Evolutionary conservation across 2,329 filamentous ascomycete species (phyloP).

Genomic region (Beauveria brongniartii): DNA sequence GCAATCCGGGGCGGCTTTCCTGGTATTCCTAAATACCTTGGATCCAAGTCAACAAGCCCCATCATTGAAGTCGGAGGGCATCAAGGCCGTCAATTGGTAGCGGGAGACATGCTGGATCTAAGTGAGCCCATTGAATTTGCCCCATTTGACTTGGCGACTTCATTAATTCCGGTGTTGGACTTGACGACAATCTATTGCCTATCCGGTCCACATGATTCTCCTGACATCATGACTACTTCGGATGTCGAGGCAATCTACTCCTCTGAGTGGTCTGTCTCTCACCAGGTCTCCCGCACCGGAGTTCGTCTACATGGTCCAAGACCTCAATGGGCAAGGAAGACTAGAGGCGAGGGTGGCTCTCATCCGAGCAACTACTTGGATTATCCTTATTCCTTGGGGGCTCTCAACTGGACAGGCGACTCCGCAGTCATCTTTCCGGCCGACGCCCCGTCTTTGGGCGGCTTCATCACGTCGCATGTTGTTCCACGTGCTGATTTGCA

Average conservation of each 20-base stretch:
- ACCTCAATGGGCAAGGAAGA: slow-evolving; percentile 48
- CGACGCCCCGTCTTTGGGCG: slow-evolving; percentile 53
- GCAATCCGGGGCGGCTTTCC: slow-evolving; percentile 36
- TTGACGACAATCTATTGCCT: slow-evolving; percentile 20
- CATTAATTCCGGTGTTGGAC: slow-evolving; percentile 10
- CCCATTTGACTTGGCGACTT: slow-evolving; percentile 4
- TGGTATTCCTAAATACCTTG: slow-evolving; percentile 47
- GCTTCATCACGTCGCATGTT: slow-evolving; percentile 49
- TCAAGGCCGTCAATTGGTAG: slow-evolving; percentile 46
- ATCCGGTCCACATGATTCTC: slow-evolving; percentile 24
- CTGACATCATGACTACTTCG: slow-evolving; percentile 29
- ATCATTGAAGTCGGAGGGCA: slow-evolving; percentile 51
- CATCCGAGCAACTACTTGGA: slow-evolving; percentile 53
- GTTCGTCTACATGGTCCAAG: slow-evolving; percentile 52
- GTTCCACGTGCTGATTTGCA: slow-evolving; percentile 50
- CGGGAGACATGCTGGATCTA: slow-evolving; percentile 44
- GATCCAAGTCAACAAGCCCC: slow-evolving; percentile 51
- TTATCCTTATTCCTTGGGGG: slow-evolving; percentile 51
- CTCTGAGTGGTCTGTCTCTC: slow-evolving; percentile 50
- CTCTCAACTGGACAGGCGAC: slow-evolving; percentile 54
- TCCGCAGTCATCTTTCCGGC: slow-evolving; percentile 51
- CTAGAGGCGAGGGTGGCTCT: slow-evolving; percentile 55
- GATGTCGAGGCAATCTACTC: slow-evolving; percentile 50
- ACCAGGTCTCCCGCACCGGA: slow-evolving; percentile 52
- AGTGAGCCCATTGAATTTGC: slow-evolving; percentile 12